A percentile compares a stretch with the other conserved stretches of the same genome.
Conservation (phyloP, 768 basidiomycete genomes). For the Suillus ampliporus region DNA sequence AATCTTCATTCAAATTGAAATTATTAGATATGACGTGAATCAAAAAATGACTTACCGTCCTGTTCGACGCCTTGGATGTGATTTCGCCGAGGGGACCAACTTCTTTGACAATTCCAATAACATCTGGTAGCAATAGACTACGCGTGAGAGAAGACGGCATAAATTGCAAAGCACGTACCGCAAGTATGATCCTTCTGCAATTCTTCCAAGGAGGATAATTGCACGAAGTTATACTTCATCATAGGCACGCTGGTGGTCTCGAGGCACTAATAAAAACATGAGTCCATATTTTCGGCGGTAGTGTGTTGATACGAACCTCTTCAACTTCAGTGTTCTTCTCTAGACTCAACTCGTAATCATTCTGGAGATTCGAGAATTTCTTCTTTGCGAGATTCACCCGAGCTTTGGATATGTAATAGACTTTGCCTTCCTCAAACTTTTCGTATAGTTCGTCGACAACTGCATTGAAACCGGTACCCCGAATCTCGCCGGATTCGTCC, state of each 20-base stretch:
- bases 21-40: neutral
- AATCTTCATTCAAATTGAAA: conserved; percentile 52
- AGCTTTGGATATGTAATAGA: conserved; percentile 90
- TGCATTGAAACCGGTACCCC: conserved; percentile 89
- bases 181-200: conserved; percentile 81
- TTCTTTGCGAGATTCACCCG: conserved; percentile 96
- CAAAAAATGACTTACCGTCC: conserved; percentile 49
- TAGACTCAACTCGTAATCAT: conserved; percentile 93
- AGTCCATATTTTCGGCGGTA: conserved; percentile 9
- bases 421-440: conserved; percentile 89
- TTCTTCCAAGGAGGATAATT: conserved; percentile 63
- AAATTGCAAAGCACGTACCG: conserved; percentile 53
- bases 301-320: conserved; percentile 56
- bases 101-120: conserved; percentile 87
- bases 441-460: conserved; percentile 84
- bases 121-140: conserved; percentile 56
- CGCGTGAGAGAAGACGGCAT: neutral
- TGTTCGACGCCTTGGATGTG: conserved; percentile 73
- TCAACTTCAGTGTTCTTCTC: conserved; percentile 85
- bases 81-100: conserved; percentile 71
- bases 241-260: conserved; percentile 79
- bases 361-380: conserved; percentile 88
- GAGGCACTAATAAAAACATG: conserved; percentile 62
- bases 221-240: conserved; percentile 84
- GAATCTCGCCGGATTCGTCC: conserved; percentile 94